These are phyloP conservation scores for Podila clonocystis DNA, from an alignment of 192 early-diverging fungal species.

Conservation along the genomic window DNA sequence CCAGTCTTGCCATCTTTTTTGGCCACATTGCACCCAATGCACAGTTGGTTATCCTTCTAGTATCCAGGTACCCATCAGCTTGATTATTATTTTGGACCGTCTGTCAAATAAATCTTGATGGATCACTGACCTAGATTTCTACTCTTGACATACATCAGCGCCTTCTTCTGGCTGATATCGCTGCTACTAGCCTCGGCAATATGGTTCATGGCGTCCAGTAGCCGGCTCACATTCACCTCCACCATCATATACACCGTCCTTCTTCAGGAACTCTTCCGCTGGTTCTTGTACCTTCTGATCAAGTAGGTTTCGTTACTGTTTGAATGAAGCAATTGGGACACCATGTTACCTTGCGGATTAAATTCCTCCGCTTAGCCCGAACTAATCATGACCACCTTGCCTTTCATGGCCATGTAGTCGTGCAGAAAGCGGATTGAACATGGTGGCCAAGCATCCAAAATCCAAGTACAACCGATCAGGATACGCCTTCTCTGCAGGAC, in stretches of 20 bases:
- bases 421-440: conserved; percentile 72
- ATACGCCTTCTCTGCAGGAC: conserved; percentile 76
- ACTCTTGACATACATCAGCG: conserved; percentile 54
- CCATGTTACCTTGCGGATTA: no score
- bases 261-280: conserved; percentile 77
- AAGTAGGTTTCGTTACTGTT: conserved; percentile 38
- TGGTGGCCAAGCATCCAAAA: conserved; percentile 68
- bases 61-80: conserved; percentile 67
- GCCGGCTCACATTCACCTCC: conserved; percentile 52
- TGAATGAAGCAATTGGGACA: neutral
- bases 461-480: conserved; percentile 70
- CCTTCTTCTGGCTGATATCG: conserved; percentile 86
- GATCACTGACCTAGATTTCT: neutral
- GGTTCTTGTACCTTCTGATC: conserved; percentile 66
- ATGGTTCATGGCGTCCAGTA: conserved; percentile 66
- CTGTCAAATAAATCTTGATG: neutral
- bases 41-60: conserved; percentile 75
- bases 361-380: no score
- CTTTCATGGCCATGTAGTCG: conserved; percentile 40
- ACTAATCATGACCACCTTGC: neutral
- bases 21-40: conserved; percentile 72
- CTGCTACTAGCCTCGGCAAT: conserved; percentile 76
- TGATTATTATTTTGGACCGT: neutral
- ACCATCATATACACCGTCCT: conserved; percentile 68
- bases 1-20: conserved; percentile 76